A percentile compares a stretch with the other conserved stretches of the same genome.
Conservation (phyloP, 2,329 filamentous ascomycete genomes). For the Ophiostoma fasciatum region DNA sequence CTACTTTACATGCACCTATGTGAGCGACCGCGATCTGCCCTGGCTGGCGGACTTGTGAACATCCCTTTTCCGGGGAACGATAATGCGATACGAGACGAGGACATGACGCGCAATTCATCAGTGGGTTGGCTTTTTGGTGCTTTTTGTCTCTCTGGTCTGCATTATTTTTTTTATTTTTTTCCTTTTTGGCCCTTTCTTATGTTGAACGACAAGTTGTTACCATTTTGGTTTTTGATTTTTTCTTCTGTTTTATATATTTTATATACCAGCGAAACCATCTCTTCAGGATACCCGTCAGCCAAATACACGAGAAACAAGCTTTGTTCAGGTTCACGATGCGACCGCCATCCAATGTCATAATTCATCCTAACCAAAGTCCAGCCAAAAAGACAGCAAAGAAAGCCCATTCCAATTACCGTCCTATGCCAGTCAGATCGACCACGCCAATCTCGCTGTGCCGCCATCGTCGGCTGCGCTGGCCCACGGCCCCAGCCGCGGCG, state of each 20-base stretch:
- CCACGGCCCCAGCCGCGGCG: background rate
- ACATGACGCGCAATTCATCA: too few relatives aligned
- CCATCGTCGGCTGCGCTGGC: conserved; percentile 1
- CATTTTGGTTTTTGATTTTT: too few relatives aligned
- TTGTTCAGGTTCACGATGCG: too few relatives aligned
- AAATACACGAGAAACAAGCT: background rate
- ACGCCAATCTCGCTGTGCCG: conserved; percentile 2
- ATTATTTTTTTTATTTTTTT: background rate
- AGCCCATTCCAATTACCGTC: background rate
- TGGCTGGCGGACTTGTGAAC: too few relatives aligned
- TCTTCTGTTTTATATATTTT: background rate
- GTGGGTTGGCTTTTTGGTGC: background rate
- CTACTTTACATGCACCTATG: conserved; percentile 36
- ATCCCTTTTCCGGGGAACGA: too few relatives aligned
- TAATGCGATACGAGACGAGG: too few relatives aligned
- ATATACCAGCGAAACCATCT: background rate
- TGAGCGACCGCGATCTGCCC: conserved; percentile 34
- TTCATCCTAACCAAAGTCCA: background rate
- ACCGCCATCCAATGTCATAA: background rate
- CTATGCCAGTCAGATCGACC: conserved; percentile 4
- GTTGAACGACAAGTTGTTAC: too few relatives aligned
- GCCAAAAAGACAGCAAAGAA: background rate
- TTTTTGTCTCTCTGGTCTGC: background rate
- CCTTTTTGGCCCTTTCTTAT: too few relatives aligned
- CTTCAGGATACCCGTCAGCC: background rate